A percentile compares a stretch with the other conserved stretches of the same genome.
Evolutionary conservation across 768 basidiomycete species (phyloP).

Genomic region (Kwoniella shandongensis): DNA sequence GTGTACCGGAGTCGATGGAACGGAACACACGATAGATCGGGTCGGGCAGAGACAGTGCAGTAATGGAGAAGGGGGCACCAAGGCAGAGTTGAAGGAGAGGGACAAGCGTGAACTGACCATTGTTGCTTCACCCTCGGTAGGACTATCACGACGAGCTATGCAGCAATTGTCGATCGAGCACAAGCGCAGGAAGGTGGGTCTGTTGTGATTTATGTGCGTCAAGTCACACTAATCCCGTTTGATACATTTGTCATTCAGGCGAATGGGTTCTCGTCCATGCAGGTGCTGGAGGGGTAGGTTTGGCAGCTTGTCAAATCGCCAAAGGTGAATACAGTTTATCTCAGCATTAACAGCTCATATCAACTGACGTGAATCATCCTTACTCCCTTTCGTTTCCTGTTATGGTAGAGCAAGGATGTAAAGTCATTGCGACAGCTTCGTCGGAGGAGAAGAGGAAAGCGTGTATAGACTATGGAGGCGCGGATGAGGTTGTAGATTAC

Average conservation of each 20-base stretch:
- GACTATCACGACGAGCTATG: conserved; percentile 80
- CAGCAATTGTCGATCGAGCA: conserved; percentile 82
- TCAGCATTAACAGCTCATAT: no score
- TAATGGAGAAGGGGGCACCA: no score
- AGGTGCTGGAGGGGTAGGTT: conserved; percentile 93
- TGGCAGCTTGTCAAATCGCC: conserved; percentile 86
- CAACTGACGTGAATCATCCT: no score
- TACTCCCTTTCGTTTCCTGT: not conserved
- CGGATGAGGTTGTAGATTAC: conserved; percentile 81
- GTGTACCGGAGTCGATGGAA: conserved; percentile 16
- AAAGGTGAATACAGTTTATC: conserved; percentile 63
- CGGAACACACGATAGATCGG: no score
- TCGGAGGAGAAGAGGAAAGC: conserved; percentile 69
- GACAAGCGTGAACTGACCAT: no score
- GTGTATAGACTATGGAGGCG: conserved; percentile 71
- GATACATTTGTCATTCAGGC: conserved; percentile 58
- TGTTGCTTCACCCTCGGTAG: conserved; percentile 16
- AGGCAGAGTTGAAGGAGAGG: no score
- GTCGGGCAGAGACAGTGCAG: no score
- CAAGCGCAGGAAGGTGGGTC: conserved; percentile 68
- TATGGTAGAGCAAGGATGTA: conserved; percentile 73
- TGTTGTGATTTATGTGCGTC: not conserved
- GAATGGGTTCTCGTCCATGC: conserved; percentile 93
- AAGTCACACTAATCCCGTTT: not conserved
- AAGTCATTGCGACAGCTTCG: conserved; percentile 85